A percentile compares a stretch with the other conserved stretches of the same genome.
These are phyloP conservation scores for Aquanectria penicillioides DNA, from an alignment of 2,329 filamentous ascomycete genomes.

Conservation along the genomic window DNA sequence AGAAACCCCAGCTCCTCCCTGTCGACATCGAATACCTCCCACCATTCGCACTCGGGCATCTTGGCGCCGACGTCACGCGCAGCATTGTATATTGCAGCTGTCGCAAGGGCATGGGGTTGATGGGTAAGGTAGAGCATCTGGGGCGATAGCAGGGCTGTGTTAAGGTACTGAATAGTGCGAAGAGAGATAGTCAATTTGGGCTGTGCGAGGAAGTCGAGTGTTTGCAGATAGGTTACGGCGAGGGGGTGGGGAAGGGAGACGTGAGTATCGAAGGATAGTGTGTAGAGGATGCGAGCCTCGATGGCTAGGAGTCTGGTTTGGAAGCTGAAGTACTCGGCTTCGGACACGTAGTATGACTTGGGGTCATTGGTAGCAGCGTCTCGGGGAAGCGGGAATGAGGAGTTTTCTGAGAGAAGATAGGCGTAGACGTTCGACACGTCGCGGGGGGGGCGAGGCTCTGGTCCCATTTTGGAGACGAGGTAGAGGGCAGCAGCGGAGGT, in stretches of 20 bases:
- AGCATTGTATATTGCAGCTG: conserved; percentile 90
- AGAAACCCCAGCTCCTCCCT: conserved; percentile 94
- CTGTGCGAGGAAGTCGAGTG: conserved; percentile 73
- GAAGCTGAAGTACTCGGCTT: conserved; percentile 74
- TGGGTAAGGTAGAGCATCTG: conserved; percentile 93
- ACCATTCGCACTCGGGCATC: conserved; percentile 89
- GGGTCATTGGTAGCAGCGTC: conserved; percentile 52
- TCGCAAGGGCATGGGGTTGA: conserved; percentile 86
- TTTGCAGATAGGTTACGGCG: conserved; percentile 91
- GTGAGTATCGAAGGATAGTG: conserved; percentile 84
- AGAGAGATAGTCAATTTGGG: conserved; percentile 65
- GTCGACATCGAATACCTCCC: conserved; percentile 97
- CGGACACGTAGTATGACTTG: conserved; percentile 74
- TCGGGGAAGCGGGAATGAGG: conserved; percentile 61
- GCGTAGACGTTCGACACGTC: conserved; percentile 87
- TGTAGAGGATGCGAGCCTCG: conserved; percentile 80
- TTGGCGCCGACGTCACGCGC: conserved; percentile 80
- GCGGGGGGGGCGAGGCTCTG: conserved; percentile 78
- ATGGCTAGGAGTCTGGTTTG: conserved; percentile 73
- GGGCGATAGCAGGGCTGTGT: conserved; percentile 84
- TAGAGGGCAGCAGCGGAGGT: conserved; percentile 85
- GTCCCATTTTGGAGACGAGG: conserved; percentile 83
- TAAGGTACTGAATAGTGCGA: conserved; percentile 81
- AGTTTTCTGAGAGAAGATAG: conserved; percentile 75
- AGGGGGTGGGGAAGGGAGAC: conserved; percentile 87